These are phyloP conservation scores for Monosporascus sp. DNA, from an alignment of 2,329 filamentous ascomycete species.

Conservation along the genomic window DNA sequence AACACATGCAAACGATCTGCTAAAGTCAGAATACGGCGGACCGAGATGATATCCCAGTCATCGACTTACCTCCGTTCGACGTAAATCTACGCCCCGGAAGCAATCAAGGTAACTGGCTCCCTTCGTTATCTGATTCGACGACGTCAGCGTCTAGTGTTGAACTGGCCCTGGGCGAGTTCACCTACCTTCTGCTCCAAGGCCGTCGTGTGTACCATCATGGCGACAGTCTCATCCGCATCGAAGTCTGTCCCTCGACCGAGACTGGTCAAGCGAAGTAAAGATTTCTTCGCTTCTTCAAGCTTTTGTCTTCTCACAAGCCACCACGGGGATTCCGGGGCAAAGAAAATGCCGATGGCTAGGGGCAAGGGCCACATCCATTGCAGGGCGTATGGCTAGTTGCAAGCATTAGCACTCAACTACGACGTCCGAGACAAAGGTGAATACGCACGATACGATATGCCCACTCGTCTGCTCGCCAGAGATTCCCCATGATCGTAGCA, in stretches of 20 bases:
- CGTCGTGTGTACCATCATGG: conserved; percentile 90
- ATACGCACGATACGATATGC: conserved; percentile 47
- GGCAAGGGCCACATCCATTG: conserved; percentile 77
- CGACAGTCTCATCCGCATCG: conserved; percentile 75
- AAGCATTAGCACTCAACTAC: conserved; percentile 6
- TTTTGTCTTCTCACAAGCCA: conserved; percentile 67
- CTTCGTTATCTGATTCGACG: conserved; percentile 51
- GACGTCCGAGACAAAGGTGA: not conserved
- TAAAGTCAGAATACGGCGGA: conserved; percentile 6
- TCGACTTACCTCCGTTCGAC: conserved; percentile 66
- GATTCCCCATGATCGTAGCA: conserved; percentile 66
- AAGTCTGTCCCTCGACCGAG: conserved; percentile 62
- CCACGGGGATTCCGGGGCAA: conserved; percentile 68
- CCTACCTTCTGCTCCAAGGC: conserved; percentile 61
- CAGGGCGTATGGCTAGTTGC: conserved; percentile 53
- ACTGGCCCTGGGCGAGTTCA: not conserved
- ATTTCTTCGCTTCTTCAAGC: conserved; percentile 59
- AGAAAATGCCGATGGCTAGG: conserved; percentile 58
- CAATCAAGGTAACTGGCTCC: conserved; percentile 77
- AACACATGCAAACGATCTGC: conserved; percentile 57
- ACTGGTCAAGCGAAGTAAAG: conserved; percentile 62
- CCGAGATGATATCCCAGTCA: conserved; percentile 1
- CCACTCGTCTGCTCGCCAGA: conserved; percentile 61
- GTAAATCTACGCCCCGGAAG: conserved; percentile 72
- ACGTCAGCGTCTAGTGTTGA: conserved; percentile 2